phyloP scores from a whole-genome alignment of 345 rosid species.

The Brassica incana region DNA sequence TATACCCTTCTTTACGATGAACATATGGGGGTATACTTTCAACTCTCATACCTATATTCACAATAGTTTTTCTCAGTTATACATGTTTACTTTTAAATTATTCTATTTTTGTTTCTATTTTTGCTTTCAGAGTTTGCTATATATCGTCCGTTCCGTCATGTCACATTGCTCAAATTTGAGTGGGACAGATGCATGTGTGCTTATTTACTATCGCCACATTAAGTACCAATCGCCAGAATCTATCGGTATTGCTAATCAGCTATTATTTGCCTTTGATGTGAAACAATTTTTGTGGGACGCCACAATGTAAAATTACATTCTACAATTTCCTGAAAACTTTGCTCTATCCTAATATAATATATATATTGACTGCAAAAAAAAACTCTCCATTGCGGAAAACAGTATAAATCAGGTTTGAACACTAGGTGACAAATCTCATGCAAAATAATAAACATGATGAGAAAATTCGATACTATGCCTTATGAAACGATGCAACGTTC shows the following conservation, averaged over 20 bases:
- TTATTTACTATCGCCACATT: constrained; percentile 5
- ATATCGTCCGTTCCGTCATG: background rate
- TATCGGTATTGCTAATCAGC: background rate
- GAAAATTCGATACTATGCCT: background rate
- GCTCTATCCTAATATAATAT: background rate
- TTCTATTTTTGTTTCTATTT: background rate
- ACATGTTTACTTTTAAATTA: background rate
- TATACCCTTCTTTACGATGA: background rate
- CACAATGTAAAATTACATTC: background rate
- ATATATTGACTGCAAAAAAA: background rate
- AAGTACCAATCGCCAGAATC: background rate
- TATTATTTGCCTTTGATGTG: background rate
- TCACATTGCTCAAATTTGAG: background rate
- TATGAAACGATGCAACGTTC: background rate
- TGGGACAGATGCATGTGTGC: constrained; percentile 3
- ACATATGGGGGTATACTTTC: background rate
- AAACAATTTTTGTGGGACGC: background rate
- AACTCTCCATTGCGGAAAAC: background rate
- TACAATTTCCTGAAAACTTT: background rate
- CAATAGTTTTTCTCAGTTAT: background rate
- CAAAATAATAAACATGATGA: background rate
- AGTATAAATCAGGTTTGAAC: background rate
- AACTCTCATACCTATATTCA: background rate
- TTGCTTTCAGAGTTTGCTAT: background rate
- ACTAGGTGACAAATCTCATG: background rate